Conservation (phyloP, 1,284 basidiomycete species). For the Austroboletus rostrupii region DNA sequence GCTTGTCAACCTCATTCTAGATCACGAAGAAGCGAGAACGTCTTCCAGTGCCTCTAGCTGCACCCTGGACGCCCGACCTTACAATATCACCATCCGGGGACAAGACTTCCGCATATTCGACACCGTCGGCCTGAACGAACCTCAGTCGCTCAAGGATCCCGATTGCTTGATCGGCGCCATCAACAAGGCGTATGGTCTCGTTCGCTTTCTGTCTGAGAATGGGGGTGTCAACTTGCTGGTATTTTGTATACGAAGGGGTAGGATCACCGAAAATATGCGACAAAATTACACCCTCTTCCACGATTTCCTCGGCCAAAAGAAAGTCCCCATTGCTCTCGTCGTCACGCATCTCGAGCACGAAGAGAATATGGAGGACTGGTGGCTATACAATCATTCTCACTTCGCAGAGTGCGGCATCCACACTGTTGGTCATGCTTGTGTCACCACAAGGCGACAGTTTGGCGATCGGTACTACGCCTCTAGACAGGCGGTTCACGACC, state of each 20-base stretch:
- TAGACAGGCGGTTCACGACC: conserved; percentile 21
- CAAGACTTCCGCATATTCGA: conserved; percentile 28
- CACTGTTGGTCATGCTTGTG: conserved; percentile 24
- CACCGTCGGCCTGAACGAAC: conserved; percentile 31
- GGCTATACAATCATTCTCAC: conserved; percentile 18
- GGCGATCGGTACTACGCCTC: conserved; percentile 24
- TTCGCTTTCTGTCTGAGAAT: conserved; percentile 22
- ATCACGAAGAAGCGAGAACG: conserved; percentile 14
- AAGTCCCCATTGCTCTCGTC: conserved; percentile 27
- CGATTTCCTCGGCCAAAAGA: conserved; percentile 29
- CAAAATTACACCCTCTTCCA: conserved; percentile 34
- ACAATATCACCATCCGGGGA: conserved; percentile 19
- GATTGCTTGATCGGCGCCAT: conserved; percentile 27
- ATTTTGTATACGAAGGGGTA: conserved; percentile 33
- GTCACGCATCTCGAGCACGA: conserved; percentile 29
- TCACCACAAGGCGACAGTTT: conserved; percentile 28
- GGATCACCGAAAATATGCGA: conserved; percentile 31
- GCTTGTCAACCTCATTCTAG: conserved; percentile 24
- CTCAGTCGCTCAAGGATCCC: conserved; percentile 24
- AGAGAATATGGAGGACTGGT: conserved; percentile 29
- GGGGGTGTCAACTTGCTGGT: conserved; percentile 34
- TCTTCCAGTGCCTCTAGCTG: conserved; percentile 22
- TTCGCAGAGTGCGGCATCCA: conserved; percentile 19
- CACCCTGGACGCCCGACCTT: conserved; percentile 25
- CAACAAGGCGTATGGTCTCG: conserved; percentile 29